phyloP scores from a whole-genome alignment of 768 basidiomycete species.

The Leccinum imitatum region DNA sequence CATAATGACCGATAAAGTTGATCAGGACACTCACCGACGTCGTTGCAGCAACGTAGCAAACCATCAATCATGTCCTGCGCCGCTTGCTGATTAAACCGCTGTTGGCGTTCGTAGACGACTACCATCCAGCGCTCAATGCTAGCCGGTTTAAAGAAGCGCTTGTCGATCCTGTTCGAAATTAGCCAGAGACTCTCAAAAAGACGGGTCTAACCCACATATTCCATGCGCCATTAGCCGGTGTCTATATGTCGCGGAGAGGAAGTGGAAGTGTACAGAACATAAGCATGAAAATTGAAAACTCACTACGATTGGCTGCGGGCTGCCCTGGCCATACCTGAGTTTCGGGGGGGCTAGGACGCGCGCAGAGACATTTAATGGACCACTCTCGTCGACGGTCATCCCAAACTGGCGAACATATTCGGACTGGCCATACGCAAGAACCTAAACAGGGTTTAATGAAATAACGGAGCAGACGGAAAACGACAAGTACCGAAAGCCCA shows the following conservation, averaged over 20 bases:
- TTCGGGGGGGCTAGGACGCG: slow-evolving; percentile 64
- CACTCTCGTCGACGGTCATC: slow-evolving; percentile 54
- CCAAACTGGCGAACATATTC: slow-evolving; percentile 76
- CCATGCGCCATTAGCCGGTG: slow-evolving; percentile 69
- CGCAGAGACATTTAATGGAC: slow-evolving; percentile 58
- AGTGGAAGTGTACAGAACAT: not conserved
- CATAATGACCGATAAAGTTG: not conserved
- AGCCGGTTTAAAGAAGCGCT: slow-evolving; percentile 60
- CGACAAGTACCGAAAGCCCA: slow-evolving; percentile 48
- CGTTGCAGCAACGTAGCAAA: slow-evolving; percentile 45
- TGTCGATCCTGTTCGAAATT: slow-evolving; percentile 56
- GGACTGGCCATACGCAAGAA: slow-evolving; percentile 68
- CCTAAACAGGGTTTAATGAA: slow-evolving; percentile 33
- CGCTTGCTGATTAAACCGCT: slow-evolving; percentile 50
- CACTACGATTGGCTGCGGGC: slow-evolving; percentile 58
- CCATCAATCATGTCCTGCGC: slow-evolving; percentile 57
- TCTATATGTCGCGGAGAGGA: slow-evolving; percentile 35
- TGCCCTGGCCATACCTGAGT: slow-evolving; percentile 61
- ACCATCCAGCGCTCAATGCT: slow-evolving; percentile 60
- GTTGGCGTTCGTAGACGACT: slow-evolving; percentile 61
- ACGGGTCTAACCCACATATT: slow-evolving; percentile 55
- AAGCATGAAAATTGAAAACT: slow-evolving; percentile 19
- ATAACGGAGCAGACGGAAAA: not conserved
- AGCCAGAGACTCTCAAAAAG: not conserved
- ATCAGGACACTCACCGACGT: slow-evolving; percentile 53